Base-by-base conservation (phyloP, 2,329 filamentous ascomycete genomes). In the Monosporascus sp. region DNA sequence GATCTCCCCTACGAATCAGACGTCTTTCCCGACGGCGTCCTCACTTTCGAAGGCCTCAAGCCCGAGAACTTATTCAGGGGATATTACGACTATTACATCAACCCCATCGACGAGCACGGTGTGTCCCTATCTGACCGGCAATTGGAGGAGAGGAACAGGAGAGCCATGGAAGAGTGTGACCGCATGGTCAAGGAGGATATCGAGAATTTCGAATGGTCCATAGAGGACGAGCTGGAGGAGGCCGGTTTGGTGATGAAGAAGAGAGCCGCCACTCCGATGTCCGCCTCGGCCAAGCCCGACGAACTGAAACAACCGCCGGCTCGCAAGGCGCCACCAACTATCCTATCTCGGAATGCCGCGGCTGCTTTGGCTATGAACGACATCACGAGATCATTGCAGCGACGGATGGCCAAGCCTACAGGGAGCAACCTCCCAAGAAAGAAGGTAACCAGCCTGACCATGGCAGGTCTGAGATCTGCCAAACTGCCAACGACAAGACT, bases 1-100 rank as follows among this genome's bases (percentile, higher is more conserved):
- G 78, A 83, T n/a, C 73, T 83, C 11, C 81, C 82, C 0, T 89
- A 89, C 63, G 77, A 87, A 61, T 88, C 86, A 20, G 86, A 90
- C 51, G 78, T 88, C 54, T 83, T 88, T 56, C 83, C 85, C 5
- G 72, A 77, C 46, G 77, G 74, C 1, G 76, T 74, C 46, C 69
- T 86, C 38, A 83, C 77, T 1, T 80, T 85, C 49, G 75, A 83
- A 8, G 77, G 76, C 0, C 69, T 87, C 20, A 83, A 82, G 65
- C 75, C 74, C 1, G 76, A 80, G 60, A 86, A 86, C 60, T 63
- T 81, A 3, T 72, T 83, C 60, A 85, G 77, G 66, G 87, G 76
- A 52, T 89, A 77, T 72, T 85, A 82, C 60, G 72, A 77, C 49
- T 76, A 78, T 54, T 86, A 82, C 63, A 78, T 77, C 69, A 82